Evolutionary conservation across 1,284 basidiomycete species (phyloP).

Genomic region (Ustilago sp.): DNA sequence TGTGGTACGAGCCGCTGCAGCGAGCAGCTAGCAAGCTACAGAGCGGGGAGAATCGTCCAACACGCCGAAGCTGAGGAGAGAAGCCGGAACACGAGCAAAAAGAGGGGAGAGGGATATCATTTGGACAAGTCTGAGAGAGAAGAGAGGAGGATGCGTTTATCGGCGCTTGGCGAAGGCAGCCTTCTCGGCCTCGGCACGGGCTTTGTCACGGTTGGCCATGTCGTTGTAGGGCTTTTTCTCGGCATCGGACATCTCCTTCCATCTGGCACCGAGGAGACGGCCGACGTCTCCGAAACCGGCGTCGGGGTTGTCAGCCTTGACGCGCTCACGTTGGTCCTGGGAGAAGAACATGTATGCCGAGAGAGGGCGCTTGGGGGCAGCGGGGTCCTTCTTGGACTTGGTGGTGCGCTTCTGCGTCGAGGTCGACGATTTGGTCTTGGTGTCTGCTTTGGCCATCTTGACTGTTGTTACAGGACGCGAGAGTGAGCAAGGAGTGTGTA

Average conservation of each 20-base stretch:
- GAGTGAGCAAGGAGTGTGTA: neutral
- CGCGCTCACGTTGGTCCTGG: conserved; percentile 92
- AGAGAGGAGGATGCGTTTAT: conserved; percentile 18
- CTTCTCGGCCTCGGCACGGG: conserved; percentile 84
- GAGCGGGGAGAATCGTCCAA: conserved; percentile 12
- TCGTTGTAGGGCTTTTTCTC: conserved; percentile 95
- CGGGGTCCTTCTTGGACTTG: conserved; percentile 74
- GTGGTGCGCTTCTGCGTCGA: conserved; percentile 53
- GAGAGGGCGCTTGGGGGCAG: conserved; percentile 87
- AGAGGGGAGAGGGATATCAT: conserved; percentile 22
- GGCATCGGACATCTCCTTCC: conserved; percentile 85
- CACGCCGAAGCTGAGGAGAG: conserved; percentile 18
- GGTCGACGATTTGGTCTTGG: conserved; percentile 61
- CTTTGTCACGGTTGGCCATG: conserved; percentile 86
- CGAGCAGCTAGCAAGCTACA: conserved; percentile 2
- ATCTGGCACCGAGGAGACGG: conserved; percentile 86
- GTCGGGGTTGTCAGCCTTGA: conserved; percentile 94
- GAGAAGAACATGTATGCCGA: conserved; percentile 99
- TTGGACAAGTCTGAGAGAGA: neutral
- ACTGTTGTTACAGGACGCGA: conserved; percentile 4
- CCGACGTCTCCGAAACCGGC: conserved; percentile 93
- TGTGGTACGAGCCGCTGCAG: conserved; percentile 9
- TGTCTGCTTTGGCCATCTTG: conserved; percentile 63
- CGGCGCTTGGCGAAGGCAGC: conserved; percentile 73
- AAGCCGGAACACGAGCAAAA: neutral